A percentile compares a stretch with the other conserved stretches of the same genome.
Evolutionary conservation across 108 stramenopile species (phyloP).

Genomic region (Cylindrotheca fusiformis): DNA sequence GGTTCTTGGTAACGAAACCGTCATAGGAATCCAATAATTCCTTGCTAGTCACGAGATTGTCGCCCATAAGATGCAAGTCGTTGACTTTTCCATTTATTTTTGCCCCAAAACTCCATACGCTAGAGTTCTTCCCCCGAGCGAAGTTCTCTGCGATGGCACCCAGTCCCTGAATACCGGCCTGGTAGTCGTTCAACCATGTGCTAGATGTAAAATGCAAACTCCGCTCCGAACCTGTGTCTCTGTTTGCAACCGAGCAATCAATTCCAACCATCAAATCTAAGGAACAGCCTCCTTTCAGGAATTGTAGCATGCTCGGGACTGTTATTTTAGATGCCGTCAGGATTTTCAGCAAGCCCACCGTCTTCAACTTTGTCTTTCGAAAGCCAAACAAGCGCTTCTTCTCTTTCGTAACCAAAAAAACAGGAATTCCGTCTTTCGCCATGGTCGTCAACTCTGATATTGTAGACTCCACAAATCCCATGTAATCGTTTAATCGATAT

Average conservation of each 20-base stretch:
- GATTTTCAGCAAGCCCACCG: slow-evolving; percentile 43
- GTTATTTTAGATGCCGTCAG: slow-evolving; percentile 34
- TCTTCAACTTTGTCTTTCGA: slow-evolving; percentile 34
- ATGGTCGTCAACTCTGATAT: slow-evolving; percentile 41
- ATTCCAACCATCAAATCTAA: slow-evolving; percentile 75
- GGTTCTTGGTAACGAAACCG: slow-evolving; percentile 38
- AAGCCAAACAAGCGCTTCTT: slow-evolving; percentile 34
- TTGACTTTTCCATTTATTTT: slow-evolving; percentile 53
- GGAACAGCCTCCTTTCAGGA: slow-evolving; percentile 52
- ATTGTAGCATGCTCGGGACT: slow-evolving; percentile 60
- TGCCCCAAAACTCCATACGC: slow-evolving; percentile 89
- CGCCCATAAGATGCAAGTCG: slow-evolving; percentile 29
- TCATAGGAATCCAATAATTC: slow-evolving; percentile 71
- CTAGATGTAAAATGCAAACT: slow-evolving; percentile 49
- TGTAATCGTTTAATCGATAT: slow-evolving; percentile 29
- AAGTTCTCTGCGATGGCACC: slow-evolving; percentile 66
- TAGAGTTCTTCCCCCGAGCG: slow-evolving; percentile 55
- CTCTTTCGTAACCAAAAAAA: slow-evolving; percentile 44
- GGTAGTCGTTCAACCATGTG: slow-evolving; percentile 66
- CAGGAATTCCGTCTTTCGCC: slow-evolving; percentile 35
- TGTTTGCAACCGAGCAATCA: slow-evolving; percentile 70
- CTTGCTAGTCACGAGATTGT: slow-evolving; percentile 43
- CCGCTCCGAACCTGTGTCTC: slow-evolving; percentile 38
- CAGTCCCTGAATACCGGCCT: slow-evolving; percentile 70
- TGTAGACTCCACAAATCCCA: slow-evolving; percentile 62